phyloP scores from a whole-genome alignment of 2,329 filamentous ascomycete species.

The Ascochyta koolunga region DNA sequence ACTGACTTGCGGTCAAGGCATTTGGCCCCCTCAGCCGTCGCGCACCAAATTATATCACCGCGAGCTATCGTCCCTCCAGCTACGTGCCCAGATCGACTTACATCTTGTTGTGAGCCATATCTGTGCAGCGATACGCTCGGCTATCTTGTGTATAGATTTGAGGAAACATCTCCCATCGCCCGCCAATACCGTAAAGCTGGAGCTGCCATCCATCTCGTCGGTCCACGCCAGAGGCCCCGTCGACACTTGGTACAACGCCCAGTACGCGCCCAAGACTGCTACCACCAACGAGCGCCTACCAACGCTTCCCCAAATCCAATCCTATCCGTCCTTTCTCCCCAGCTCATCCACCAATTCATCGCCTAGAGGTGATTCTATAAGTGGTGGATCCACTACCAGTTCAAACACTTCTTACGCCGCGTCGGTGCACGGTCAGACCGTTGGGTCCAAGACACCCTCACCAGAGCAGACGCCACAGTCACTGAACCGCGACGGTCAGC shows the following conservation, averaged over 20 bases:
- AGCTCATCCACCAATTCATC: constrained; percentile 75
- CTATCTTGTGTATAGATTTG: constrained; percentile 32
- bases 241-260: constrained; percentile 74
- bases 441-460: constrained; percentile 78
- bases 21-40: constrained; percentile 24
- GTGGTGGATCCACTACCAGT: constrained; percentile 61
- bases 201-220: constrained; percentile 86
- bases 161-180: constrained; percentile 15
- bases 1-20: constrained; percentile 44
- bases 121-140: constrained; percentile 25
- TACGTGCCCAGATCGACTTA: constrained; percentile 35
- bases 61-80: constrained; percentile 36
- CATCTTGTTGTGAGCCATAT: constrained; percentile 1
- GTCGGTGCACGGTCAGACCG: constrained; percentile 57
- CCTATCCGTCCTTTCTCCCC: constrained; percentile 52
- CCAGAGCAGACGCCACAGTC: constrained; percentile 65
- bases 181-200: constrained; percentile 83
- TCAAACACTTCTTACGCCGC: constrained; percentile 64
- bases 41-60: constrained; percentile 11
- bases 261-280: constrained; percentile 67
- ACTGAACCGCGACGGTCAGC: constrained; percentile 43
- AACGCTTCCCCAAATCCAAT: constrained; percentile 71
- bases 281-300: constrained; percentile 77
- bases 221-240: constrained; percentile 78
- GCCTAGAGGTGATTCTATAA: constrained; percentile 77